Percentiles rank a stretch among this genome's conserved stretches.
Conservation (phyloP, 202 grass and related monocot species). For the Carex arenaria region DNA sequence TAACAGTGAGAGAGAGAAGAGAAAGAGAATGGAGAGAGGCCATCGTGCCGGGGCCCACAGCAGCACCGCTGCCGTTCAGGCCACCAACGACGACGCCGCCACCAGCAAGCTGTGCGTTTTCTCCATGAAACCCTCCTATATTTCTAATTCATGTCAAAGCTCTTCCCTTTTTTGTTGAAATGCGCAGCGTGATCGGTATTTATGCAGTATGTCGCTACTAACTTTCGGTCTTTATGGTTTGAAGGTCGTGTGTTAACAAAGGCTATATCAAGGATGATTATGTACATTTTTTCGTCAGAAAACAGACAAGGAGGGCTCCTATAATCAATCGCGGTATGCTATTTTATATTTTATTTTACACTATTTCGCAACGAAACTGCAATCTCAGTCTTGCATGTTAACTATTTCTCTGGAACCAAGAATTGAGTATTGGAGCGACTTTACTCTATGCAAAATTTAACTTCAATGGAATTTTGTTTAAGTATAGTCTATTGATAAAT, state of each 20-base stretch:
- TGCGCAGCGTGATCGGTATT: background rate
- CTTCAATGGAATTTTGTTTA: background rate
- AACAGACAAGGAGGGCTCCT: constrained; percentile 65
- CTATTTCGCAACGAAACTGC: background rate
- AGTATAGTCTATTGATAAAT: background rate
- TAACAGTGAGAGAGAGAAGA: background rate
- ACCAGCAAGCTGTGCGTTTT: constrained; percentile 79
- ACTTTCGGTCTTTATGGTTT: constrained; percentile 4
- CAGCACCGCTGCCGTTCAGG: constrained; percentile 78
- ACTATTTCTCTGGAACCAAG: background rate
- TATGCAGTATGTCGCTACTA: background rate
- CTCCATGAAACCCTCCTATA: background rate
- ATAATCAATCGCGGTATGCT: constrained; percentile 86
- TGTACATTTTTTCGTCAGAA: constrained; percentile 76
- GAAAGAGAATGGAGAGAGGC: constrained; percentile 16
- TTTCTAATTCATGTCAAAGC: background rate
- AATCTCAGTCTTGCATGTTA: background rate
- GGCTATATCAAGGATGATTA: constrained; percentile 99
- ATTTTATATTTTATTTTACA: background rate
- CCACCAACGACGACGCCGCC: constrained; percentile 90
- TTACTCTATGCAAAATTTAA: background rate
- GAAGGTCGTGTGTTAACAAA: constrained; percentile 86
- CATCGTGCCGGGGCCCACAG: constrained; percentile 34
- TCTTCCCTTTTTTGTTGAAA: background rate
- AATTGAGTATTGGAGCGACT: background rate